Evolutionary conservation across 1,284 basidiomycete species (phyloP), one percentile per base, ranked within the genome.

Genomic region (Flammula alnicola): DNA sequence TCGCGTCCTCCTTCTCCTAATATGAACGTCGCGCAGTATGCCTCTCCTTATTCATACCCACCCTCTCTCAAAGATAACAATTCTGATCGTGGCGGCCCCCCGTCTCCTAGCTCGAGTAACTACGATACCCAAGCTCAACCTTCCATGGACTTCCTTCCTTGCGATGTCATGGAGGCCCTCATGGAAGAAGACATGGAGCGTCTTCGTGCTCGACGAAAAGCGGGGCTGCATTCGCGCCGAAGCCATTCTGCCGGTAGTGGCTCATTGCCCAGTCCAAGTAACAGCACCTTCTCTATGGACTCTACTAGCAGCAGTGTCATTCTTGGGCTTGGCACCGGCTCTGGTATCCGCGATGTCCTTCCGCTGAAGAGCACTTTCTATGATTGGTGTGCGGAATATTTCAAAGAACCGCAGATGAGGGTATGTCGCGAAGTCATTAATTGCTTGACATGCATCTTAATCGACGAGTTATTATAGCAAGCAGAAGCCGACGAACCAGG

Each of bases 351-450:
- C 39, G 86, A 91, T 58, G 78, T 83, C 7, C 72, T 99, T 52
- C 96, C 96, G 0, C 72, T 99, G 60, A 94, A 93, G 71, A 95
- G 92, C 63, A 81, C 84, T 2, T 95, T 94, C 69, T 99, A 92
- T 65, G 95, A 97, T 63, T 98, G 94, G 93, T 95, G 93, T 53
- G 86, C 87, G 62, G 95, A 98, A 66, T 98, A 98, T 68, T 99
- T 98, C 75, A 95, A 92, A 55, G 95, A 98, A 69, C 95, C 96
- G 3, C 96, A 97, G 70, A 97, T 98, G 95, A 88, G 93, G 75
- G 92, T 94, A 62, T 61, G 86, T 72, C 6, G 7, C 4, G 22
- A 4, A 4, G 40, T 2, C 3, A 22, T 38, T 44, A 7, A 16
- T 29, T 16, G 37, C 43, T 30, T 46, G 30, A 55, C 11, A 19